Evolutionary conservation across 495 filamentous ascomycete species (phyloP).

Genomic region (Rostrohypoxylon terebratum): DNA sequence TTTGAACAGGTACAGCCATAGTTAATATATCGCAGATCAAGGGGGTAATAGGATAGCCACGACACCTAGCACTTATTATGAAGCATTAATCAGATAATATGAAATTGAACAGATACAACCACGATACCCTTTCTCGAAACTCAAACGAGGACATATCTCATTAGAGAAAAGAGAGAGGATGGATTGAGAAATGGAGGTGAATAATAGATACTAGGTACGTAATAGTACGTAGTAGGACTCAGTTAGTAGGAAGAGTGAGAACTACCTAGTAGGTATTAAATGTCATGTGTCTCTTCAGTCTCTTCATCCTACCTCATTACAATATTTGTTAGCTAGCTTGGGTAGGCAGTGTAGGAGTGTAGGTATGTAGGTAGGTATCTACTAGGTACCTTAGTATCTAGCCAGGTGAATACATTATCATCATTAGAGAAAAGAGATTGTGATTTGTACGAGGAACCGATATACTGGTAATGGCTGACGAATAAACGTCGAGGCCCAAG

Average conservation of each 20-base stretch:
- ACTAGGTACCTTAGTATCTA: too few species aligned
- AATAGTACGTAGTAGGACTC: not conserved
- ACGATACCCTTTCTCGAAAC: not conserved
- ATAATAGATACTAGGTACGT: not conserved
- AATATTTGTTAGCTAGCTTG: not conserved
- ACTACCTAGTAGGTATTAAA: too few species aligned
- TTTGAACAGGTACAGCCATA: conserved; percentile 28
- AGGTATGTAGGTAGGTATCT: not conserved
- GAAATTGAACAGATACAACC: not conserved
- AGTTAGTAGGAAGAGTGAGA: too few species aligned
- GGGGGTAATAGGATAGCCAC: not conserved
- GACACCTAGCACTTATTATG: not conserved
- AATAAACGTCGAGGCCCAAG: conserved; percentile 20
- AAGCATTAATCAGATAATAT: not conserved
- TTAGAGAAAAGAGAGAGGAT: not conserved
- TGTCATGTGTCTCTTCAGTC: too few species aligned
- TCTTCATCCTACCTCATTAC: conserved; percentile 1
- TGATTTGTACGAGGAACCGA: conserved; percentile 16
- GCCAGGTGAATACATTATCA: too few species aligned
- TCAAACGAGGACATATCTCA: not conserved
- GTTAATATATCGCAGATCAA: not conserved
- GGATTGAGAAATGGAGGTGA: not conserved
- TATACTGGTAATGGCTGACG: conserved; percentile 16
- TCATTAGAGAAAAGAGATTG: conserved; percentile 5
- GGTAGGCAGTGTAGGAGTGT: not conserved